Conservation (phyloP, 495 filamentous ascomycete genomes). For the Aspergillus hancockii region DNA sequence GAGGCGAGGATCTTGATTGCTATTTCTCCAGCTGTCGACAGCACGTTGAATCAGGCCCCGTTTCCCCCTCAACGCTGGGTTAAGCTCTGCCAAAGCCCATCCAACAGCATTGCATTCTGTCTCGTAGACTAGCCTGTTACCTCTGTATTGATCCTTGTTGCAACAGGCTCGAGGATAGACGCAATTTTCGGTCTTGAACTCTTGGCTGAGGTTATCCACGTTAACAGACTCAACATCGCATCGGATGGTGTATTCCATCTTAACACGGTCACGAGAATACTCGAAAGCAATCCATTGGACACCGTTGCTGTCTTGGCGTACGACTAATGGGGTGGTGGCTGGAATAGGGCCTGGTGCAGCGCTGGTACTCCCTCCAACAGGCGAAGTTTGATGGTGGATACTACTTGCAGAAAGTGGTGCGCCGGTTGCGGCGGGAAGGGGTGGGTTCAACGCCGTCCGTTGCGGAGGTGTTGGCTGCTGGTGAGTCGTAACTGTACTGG, state of each 20-base stretch:
- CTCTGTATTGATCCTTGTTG: conserved; percentile 91
- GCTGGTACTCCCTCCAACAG: conserved; percentile 67
- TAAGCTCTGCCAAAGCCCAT: conserved; percentile 93
- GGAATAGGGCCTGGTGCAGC: conserved; percentile 97
- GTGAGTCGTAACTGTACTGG: conserved; percentile 46
- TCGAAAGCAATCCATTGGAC: conserved; percentile 99
- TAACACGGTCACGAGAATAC: conserved; percentile 94
- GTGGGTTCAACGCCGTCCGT: conserved; percentile 42
- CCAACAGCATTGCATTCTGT: conserved; percentile 98
- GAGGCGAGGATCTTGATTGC: conserved; percentile 91
- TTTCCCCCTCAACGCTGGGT: conserved; percentile 87
- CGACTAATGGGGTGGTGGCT: conserved; percentile 93
- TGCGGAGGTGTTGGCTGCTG: conserved; percentile 39
- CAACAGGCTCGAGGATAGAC: conserved; percentile 96
- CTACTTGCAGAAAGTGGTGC: conserved; percentile 56
- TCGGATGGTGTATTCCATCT: conserved; percentile 99
- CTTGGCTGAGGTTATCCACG: conserved; percentile 76
- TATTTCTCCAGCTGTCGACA: conserved; percentile 98
- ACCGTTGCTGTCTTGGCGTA: conserved; percentile 92
- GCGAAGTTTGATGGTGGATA: conserved; percentile 43
- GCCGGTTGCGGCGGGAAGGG: conserved; percentile 46
- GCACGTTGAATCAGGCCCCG: conserved; percentile 94
- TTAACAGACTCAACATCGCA: conserved; percentile 97
- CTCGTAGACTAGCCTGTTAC: conserved; percentile 93
- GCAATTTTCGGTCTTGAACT: conserved; percentile 98